Conservation (phyloP, 2,329 filamentous ascomycete species). For the Pseudocercospora crystallina region DNA sequence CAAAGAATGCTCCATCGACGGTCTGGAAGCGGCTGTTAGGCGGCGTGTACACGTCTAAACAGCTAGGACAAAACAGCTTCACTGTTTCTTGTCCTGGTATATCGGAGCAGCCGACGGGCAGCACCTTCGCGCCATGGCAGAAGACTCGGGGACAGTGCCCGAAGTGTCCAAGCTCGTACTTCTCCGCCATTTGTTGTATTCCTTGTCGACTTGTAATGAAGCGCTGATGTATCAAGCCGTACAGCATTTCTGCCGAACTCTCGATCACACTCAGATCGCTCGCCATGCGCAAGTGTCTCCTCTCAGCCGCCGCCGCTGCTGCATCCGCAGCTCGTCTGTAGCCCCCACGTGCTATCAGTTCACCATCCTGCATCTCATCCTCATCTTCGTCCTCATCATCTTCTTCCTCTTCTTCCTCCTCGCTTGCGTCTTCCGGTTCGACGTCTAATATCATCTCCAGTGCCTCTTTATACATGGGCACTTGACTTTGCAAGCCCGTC, state of each 20-base stretch:
- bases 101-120: slow-evolving; percentile 91
- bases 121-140: slow-evolving; percentile 84
- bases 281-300: slow-evolving; percentile 80
- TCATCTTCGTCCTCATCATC: slow-evolving; percentile 48
- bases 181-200: slow-evolving; percentile 99
- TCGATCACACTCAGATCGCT: slow-evolving; percentile 95
- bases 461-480: slow-evolving; percentile 98
- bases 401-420: slow-evolving; percentile 72
- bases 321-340: slow-evolving; percentile 33
- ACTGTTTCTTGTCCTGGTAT: slow-evolving; percentile 96
- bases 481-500: slow-evolving; percentile 90
- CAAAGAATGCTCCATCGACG: slow-evolving; percentile 97
- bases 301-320: slow-evolving; percentile 54
- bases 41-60: slow-evolving; percentile 93
- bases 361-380: slow-evolving; percentile 57
- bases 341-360: slow-evolving; percentile 42
- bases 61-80: slow-evolving; percentile 96
- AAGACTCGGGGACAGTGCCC: slow-evolving; percentile 92
- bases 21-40: slow-evolving; percentile 97
- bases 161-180: slow-evolving; percentile 96
- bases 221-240: slow-evolving; percentile 95
- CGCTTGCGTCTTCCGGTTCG: slow-evolving; percentile 91
- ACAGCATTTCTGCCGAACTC: slow-evolving; percentile 95
- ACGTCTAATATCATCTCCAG: slow-evolving; percentile 99
- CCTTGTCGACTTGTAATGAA: slow-evolving; percentile 96